Evolutionary conservation across 495 filamentous ascomycete genomes (phyloP), one percentile per base, ranked within the genome.

Genomic region (Copromyces sp.): DNA sequence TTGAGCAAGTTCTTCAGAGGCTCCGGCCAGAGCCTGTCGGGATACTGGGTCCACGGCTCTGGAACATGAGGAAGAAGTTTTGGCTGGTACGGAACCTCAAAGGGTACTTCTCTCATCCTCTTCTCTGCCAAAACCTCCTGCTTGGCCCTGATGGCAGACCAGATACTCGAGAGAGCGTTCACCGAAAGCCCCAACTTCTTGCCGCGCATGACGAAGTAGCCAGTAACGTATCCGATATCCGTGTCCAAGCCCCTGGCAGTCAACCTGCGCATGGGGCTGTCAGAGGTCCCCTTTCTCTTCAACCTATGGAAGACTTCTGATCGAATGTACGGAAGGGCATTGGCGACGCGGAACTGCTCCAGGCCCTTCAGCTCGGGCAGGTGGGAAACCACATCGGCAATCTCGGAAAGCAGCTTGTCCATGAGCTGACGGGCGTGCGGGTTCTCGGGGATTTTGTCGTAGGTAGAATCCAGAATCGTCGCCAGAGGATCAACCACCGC

Each of bases 221-320:
- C 94, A 80, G 94, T 95, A 74, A 93, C 82, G 76, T 88, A 94
- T 38, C 94, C 89, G 70, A 97, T 84, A 77, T 97, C 94, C 0
- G 91, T 93, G 39, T 82, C 75, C 73, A 81, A 82, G 2, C 89
- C 86, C 4, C 73, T 73, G 61, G 81, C 75, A 17, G 90, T 80
- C 77, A 91, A 88, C 73, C 87, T 84, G 40, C 90, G 78, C 91
- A 94, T 93, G 3, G 80, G 84, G 75, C 89, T 91, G 45, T 85
- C 81, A 72, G 91, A 88, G 9, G 80, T 75, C 2, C 82, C 77
- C 24, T 86, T 91, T 39, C 80, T 82, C 65, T 83, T 79, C 44
- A 85, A 69, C 72, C 74, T 78, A 53, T 65, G 72, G 53, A 72
- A 77, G 20, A 83, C 61, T 42, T 80, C 71, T 8, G 74, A 78